Evolutionary conservation across 176 grass and related monocot species (phyloP), one percentile per base, ranked within the genome.

Genomic region (Cenchrus fungigraminus): DNA sequence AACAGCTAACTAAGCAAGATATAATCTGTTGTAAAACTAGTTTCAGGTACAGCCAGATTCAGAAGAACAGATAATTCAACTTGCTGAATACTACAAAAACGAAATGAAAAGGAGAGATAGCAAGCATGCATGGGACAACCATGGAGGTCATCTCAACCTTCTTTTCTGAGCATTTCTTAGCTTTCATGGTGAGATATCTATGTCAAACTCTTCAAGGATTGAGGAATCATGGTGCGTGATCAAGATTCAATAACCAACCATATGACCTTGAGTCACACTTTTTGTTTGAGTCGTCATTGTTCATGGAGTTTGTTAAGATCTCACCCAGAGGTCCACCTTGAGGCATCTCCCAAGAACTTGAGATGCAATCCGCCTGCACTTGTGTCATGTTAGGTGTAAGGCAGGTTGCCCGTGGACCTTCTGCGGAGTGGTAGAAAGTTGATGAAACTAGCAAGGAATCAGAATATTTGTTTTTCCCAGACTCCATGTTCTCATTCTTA

Each of bases 261-360:
- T 91, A 84, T 28, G 89, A 62, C 67, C 89, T 87, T 76, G 80
- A 54, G 54, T 75, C 85, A 64, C n/a, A 74, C 54, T 68, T 85
- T 16, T 55, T 84, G 76, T 19, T 83, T 3, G 54, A 40, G 52
- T 91, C 68, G 12, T 91, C 89, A 6, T 28, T 63, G 58, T 78
- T 79, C 73, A 83, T 92, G 76, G 90, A 85, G 62, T 92, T 92
- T 17, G 85, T 79, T 83, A 95, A 90, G 31, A 95, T 95, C 78
- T 92, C 92, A 8, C 93, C 93, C 57, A 95, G 82, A 63, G 93
- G 93, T 1, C 93, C 93, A 31, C 89, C 89, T 82, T 74, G 89
- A 81, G 80, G 86, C 82, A 91, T 89, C 76, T 91, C 89, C 89
- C 83, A 91, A 71, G 85, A 77, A 63, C 64, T 86, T 71, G 89